phyloP scores from a whole-genome alignment of 83 land plant genomes.

The Thuja plicata region DNA sequence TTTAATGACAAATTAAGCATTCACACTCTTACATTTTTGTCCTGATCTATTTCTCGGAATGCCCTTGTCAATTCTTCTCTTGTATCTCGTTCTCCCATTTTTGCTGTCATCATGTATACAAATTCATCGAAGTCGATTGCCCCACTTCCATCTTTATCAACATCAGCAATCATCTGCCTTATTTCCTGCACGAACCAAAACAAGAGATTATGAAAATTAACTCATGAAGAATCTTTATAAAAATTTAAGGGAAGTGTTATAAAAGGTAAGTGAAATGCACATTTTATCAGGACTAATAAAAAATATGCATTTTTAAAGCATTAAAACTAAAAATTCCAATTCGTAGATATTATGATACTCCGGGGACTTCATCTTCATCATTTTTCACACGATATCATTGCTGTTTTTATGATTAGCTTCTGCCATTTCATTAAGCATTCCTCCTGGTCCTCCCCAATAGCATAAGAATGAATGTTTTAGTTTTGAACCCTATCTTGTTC shows the following conservation, averaged over 20 bases:
- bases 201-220: neutral
- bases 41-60: conserved; percentile 86
- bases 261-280: neutral
- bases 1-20: neutral
- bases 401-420: neutral
- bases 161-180: conserved; percentile 92
- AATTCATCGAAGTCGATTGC: conserved; percentile 98
- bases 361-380: neutral
- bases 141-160: conserved; percentile 97
- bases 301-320: neutral
- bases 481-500: neutral
- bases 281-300: neutral
- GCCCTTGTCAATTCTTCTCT: conserved; percentile 94
- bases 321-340: neutral
- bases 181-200: conserved; percentile 69
- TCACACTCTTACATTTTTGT: conserved; percentile 62
- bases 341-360: neutral
- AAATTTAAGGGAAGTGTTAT: neutral
- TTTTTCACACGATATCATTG: neutral
- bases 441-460: neutral
- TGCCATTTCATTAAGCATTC: neutral
- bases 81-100: conserved; percentile 94
- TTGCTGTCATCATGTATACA: conserved; percentile 94
- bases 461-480: neutral
- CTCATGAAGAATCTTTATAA: neutral